These are phyloP conservation scores for Ganoderma meredithae DNA, from an alignment of 1,284 basidiomycete genomes.

Conservation along the genomic window DNA sequence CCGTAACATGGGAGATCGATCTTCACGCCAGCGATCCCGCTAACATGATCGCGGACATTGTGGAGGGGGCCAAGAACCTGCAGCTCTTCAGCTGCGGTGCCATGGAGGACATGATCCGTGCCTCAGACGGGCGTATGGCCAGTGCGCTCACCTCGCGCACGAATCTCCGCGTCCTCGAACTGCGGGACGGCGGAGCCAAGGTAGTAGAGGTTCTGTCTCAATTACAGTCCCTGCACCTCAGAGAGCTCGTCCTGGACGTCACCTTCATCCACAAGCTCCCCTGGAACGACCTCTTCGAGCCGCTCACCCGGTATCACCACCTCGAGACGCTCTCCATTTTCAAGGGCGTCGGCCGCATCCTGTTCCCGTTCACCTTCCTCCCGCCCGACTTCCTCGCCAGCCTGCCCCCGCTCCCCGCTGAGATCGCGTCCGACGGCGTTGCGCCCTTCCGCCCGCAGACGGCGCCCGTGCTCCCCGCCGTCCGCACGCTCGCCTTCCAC, in stretches of 20 bases:
- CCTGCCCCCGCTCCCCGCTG: not conserved
- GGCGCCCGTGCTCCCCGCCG: conserved; percentile 12
- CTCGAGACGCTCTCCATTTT: conserved; percentile 19
- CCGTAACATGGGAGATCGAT: conserved; percentile 25
- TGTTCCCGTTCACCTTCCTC: not conserved
- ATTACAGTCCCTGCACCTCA: conserved; percentile 11
- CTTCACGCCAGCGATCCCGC: conserved; percentile 2
- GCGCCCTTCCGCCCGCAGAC: not conserved
- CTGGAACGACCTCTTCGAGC: conserved; percentile 11
- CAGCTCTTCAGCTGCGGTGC: conserved; percentile 21
- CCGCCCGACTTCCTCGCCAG: not conserved
- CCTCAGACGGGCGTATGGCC: conserved; percentile 9
- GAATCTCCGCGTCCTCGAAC: conserved; percentile 6
- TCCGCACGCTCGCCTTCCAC: conserved; percentile 19
- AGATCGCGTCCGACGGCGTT: not conserved
- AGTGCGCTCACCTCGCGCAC: conserved; percentile 8
- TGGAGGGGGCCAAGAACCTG: conserved; percentile 13
- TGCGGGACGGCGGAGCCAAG: conserved; percentile 13
- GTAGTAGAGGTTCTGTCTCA: not conserved
- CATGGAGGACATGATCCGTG: conserved; percentile 9
- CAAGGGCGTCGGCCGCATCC: conserved; percentile 5
- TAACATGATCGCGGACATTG: conserved; percentile 15
- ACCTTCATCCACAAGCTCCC: not conserved
- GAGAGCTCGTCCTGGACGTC: conserved; percentile 14
- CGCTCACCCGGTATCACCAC: conserved; percentile 7